Conservation (phyloP, 2,329 filamentous ascomycete genomes). For the Acrodontium crateriforme region DNA sequence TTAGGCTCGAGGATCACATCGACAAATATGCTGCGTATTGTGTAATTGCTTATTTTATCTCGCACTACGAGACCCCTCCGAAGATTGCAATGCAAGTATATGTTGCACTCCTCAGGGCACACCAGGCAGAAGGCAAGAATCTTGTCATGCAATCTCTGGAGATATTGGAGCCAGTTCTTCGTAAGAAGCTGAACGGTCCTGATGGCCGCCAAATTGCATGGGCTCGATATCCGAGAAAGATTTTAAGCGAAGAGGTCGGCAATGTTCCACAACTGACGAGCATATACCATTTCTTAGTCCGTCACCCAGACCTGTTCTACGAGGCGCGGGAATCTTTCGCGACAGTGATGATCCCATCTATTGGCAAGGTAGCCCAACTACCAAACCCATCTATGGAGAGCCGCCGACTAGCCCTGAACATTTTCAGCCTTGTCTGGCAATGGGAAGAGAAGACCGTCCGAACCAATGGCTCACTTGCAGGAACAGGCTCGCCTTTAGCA, state of each 20-base stretch:
- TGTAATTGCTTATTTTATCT: conserved; percentile 93
- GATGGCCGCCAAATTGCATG: conserved; percentile 58
- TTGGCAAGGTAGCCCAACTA: conserved; percentile 74
- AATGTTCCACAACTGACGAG: conserved; percentile 92
- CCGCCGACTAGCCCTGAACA: conserved; percentile 77
- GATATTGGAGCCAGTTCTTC: conserved; percentile 84
- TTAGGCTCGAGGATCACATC: conserved; percentile 94
- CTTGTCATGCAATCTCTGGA: conserved; percentile 90
- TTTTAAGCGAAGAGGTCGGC: conserved; percentile 83
- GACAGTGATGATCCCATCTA: conserved; percentile 71
- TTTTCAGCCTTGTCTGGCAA: conserved; percentile 80
- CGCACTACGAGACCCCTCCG: conserved; percentile 85
- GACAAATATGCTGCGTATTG: conserved; percentile 98
- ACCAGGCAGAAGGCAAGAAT: conserved; percentile 85
- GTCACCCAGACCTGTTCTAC: conserved; percentile 86
- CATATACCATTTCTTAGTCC: conserved; percentile 93
- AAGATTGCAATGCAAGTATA: conserved; percentile 97
- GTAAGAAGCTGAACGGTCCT: conserved; percentile 62
- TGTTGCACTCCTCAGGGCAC: conserved; percentile 75
- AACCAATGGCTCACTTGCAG: conserved; percentile 32
- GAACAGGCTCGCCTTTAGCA: conserved; percentile 12
- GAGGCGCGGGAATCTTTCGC: conserved; percentile 87
- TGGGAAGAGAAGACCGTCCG: conserved; percentile 81
- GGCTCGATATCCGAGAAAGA: conserved; percentile 80
- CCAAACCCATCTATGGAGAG: conserved; percentile 79